phyloP scores from a whole-genome alignment of 1,284 basidiomycete species.

The Chondrostereum purpureum region DNA sequence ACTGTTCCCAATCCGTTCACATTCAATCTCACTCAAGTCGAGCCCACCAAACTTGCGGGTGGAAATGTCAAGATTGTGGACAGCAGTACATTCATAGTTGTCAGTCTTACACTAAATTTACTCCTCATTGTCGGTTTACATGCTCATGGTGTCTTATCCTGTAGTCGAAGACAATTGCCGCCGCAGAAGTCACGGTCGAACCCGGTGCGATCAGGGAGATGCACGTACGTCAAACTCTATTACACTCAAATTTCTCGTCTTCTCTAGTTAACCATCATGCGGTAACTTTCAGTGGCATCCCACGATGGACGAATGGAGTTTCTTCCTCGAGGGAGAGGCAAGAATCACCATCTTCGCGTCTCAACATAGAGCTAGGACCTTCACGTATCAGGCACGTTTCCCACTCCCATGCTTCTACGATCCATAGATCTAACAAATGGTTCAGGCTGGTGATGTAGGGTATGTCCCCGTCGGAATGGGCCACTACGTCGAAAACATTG shows the following conservation, averaged over 20 bases:
- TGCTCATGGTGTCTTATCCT: not conserved
- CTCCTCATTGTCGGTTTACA: not conserved
- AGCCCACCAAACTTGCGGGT: conserved; percentile 35
- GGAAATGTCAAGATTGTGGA: conserved; percentile 60
- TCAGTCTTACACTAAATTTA: not conserved
- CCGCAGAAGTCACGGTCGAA: conserved; percentile 51
- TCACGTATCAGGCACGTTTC: conserved; percentile 32
- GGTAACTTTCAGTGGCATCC: conserved; percentile 41
- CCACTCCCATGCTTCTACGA: conserved; percentile 1
- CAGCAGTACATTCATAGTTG: conserved; percentile 45
- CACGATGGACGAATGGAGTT: conserved; percentile 38
- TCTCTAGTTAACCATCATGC: not conserved
- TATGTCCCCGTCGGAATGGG: conserved; percentile 39
- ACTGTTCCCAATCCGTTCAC: conserved; percentile 40
- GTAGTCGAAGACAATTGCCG: conserved; percentile 44
- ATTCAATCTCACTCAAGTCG: conserved; percentile 43
- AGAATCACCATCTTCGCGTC: conserved; percentile 37
- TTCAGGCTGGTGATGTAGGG: conserved; percentile 51
- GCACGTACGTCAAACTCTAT: conserved; percentile 34
- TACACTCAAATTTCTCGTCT: not conserved
- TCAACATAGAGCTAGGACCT: conserved; percentile 32
- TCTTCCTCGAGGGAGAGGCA: conserved; percentile 35
- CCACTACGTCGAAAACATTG: conserved; percentile 67
- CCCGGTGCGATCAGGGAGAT: conserved; percentile 56
- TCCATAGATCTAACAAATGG: not conserved